Evolutionary conservation across 228 moss, liverwort and hornwort genomes (phyloP), one percentile per base, ranked within the genome.

Genomic region (Sphagnum magellanicum): DNA sequence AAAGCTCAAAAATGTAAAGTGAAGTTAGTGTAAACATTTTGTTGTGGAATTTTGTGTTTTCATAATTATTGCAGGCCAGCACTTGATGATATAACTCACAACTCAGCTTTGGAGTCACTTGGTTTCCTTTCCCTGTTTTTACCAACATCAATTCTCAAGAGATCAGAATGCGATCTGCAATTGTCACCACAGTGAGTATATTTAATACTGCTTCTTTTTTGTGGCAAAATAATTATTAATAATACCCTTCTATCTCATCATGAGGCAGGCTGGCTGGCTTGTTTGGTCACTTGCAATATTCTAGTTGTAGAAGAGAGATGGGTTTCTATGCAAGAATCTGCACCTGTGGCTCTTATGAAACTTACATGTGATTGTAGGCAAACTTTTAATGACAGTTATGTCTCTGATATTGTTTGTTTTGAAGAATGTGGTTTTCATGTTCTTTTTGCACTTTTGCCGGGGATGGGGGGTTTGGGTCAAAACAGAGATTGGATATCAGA

Each of bases 121-220:
- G 92, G 92, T 68, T 92, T 92, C 59, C 81, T 92, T 67, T 79
- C 86, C 49, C 82, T 92, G 52, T 79, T 92, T 65, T 79, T 92
- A 72, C 88, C 92, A 58, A 75, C 92, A 67, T 76, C 82, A 64
- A 67, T 79, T 1, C 63, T 77, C 74, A 79, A 78, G 68, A 72
- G 69, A 66, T 75, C 78, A 10, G 76, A 82, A 62, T 74, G 68
- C 50, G 77, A 79, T 55, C 73, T 73, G 67, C 62, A 73, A 16
- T 78, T 84, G 60, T 90, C 84, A n/a, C 81, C 82, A 61, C 89
- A 89, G 91, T 91, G 72, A 6, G 55, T 63, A 50, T 32, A 32
- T 32, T 32, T 32, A 32, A 32, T 32, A 2, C 32, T 32, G 32
- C 32, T 32, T 32, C 0, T 3, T 32, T 32, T 32, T 2, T 2